Base-by-base conservation (phyloP, 176 grass and related monocot species). In the Aegilops tauschii region DNA sequence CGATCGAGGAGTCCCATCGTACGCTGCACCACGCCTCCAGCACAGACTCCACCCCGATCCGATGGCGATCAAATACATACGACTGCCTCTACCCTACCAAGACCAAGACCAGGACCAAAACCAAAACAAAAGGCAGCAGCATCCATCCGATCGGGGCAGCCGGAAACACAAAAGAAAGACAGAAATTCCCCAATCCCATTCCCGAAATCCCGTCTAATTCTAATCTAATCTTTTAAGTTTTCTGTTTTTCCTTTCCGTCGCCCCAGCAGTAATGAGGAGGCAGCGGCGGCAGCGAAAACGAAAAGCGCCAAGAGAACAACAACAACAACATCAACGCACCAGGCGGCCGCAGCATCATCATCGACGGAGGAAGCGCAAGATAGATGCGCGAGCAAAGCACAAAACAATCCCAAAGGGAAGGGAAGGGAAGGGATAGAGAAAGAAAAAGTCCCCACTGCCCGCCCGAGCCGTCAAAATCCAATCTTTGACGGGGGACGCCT, bases 241-340 rank as follows among this genome's bases (percentile, higher is more conserved):
- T 59, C 61, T 8, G 31, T 37, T 65, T 73, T 71, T 77, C 54
- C 31, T 54, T 17, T 28, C 36, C 54, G 54, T 59, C 21, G 63
- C 30, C 76, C 65, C 17, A 10, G 36, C 68, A 91, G 85, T 85
- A 77, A 84, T 91, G 86, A 70, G 85, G 81, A 91, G 70, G 82
- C 75, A 3, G 39, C 66, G 11, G 66, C 31, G 6, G 42, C 72
- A 91, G 87, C 69, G 86, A 85, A 91, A 91, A 84, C 89, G 81
- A 91, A 91, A 87, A 80, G 85, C 81, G 67, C 85, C 81, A 74
- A 77, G 89, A 87, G 87, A 91, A 84, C 81, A 87, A 81, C 81
- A 91, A 81, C 81, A 87, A 85, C 81, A 91, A 84, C 81, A 56
- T 18, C 52, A 20, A 7, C 52, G 17, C 14, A 56, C 52, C 49